Evolutionary conservation across 202 grass and related monocot species (phyloP), one percentile per base, ranked within the genome.

Genomic region (Schoenoplectus tabernaemontani): DNA sequence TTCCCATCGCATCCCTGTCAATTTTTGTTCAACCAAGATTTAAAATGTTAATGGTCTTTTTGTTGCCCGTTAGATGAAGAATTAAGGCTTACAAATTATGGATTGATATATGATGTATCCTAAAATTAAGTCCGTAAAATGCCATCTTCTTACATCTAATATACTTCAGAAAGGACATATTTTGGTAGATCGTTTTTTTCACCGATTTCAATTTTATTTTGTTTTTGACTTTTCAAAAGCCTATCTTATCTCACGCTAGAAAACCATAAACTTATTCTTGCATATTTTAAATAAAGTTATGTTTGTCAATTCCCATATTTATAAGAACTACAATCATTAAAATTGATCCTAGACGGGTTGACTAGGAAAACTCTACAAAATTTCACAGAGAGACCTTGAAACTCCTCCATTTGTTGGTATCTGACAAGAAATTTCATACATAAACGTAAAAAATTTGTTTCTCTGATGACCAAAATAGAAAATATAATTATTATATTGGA

Each of bases 1-100:
- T 86, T 92, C 48, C 71, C 76, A 66, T 92, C 91, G 74, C 90
- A 98, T 0, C 96, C 96, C 2, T 89, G 44, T n/a, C n/a, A n/a
- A n/a, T 10, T 34, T 16, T 16, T 68, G 20, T 78, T 39, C 32
- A 43, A 39, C 15, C 42, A 56, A 66, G 47, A 34, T 54, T 24
- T 36, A 33, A 54, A 56, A 56, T 36, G 28, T 37, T 56, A n/a
- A 5, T n/a, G n/a, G 15, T 34, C 19, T 7, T 17, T 53, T 19
- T 56, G 47, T 54, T 75, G 13, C 3, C 30, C 1, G 7, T 36
- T 37, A 56, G 70, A 51, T 51, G n/a, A 34, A 74, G 46, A n/a
- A 56, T 75, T 75, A 53, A 53, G 44, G 48, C 26, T 32, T 19
- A 32, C 5, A 30, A 33, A 51, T 73, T 17, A 51, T 32, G 6